Evolutionary conservation across 768 basidiomycete species (phyloP).

Genomic region (Roridomyces roridus): DNA sequence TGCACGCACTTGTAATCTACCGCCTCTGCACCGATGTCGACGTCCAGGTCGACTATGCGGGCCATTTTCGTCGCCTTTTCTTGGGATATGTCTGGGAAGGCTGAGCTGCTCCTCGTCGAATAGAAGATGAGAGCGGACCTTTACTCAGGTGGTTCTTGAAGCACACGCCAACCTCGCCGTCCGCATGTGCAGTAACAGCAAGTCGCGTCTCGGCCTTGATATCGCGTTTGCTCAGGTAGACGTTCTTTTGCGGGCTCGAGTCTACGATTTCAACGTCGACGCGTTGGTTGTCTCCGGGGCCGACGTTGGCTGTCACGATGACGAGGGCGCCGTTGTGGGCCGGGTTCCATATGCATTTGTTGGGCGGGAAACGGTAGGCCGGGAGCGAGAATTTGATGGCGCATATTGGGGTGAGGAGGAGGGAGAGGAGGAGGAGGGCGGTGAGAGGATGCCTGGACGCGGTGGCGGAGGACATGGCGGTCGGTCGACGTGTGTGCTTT

Average conservation of each 20-base stretch:
- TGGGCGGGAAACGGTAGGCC: constrained; percentile 72
- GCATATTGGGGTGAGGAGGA: constrained; percentile 33
- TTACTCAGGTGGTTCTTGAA: constrained; percentile 81
- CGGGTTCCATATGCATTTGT: constrained; percentile 96
- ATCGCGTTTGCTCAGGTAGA: constrained; percentile 87
- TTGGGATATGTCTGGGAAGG: constrained; percentile 48
- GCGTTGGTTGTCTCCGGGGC: constrained; percentile 75
- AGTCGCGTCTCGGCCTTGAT: constrained; percentile 92
- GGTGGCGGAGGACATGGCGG: no score
- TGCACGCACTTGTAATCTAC: constrained; percentile 95
- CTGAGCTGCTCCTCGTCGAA: background rate
- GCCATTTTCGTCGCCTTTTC: constrained; percentile 56
- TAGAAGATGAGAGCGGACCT: constrained; percentile 51
- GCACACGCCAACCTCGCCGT: constrained; percentile 96
- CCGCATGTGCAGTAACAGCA: constrained; percentile 91
- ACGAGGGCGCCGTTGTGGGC: constrained; percentile 88
- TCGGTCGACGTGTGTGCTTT: no score
- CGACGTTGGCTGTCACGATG: constrained; percentile 95
- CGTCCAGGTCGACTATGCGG: constrained; percentile 88
- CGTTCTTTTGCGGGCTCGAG: constrained; percentile 81
- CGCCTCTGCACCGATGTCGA: constrained; percentile 98
- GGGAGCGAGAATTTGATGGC: constrained; percentile 89
- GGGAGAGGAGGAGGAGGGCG: constrained; percentile 25
- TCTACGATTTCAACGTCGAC: constrained; percentile 96
- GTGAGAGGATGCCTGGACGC: background rate